Evolutionary conservation across 1,139 yeast species (phyloP), one percentile per base, ranked within the genome.

Genomic region (Nakaseomyces glabratus): DNA sequence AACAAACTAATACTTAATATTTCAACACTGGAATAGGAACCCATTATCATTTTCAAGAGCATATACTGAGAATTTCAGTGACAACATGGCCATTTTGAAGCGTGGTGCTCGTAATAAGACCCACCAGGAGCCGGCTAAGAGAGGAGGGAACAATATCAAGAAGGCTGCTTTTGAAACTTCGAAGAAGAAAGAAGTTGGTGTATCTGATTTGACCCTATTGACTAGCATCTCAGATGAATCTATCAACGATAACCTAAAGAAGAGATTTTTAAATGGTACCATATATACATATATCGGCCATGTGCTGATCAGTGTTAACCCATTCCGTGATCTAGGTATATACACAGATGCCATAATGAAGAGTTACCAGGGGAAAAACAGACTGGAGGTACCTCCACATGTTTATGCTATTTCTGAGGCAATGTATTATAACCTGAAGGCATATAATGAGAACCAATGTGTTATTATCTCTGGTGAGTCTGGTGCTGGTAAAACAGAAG

Each of bases 401-500:
- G 98, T 93, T 28, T 93, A 81, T 61, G 95, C 97, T 34, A 88
- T 90, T 52, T 98, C 99, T 14, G 99, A 93, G 60, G 66, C 93
- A 23, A 88, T 93, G 95, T 90, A 81, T 61, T 90, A 93, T 62
- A 84, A 88, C 58, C 73, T 93, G 77, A 88, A 88, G 61, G 81
- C 95, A 0, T 93, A 93, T 60, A 76, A 82, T 39, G 98, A 93
- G 52, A 86, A 79, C 57, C 98, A 93, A 60, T 90, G 98, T 70
- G 98, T 93, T 28, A 93, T 93, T 51, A 93, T 93, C 48, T 85
- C 96, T 4, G 99, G 99, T 36, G 99, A 93, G 59, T 85, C 96
- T 1, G 99, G 99, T 43, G 98, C 99, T 2, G 99, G 99, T 34
- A 90, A 90, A 59, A 90, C 98, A 6, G 98, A 90, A 61, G 97